phyloP scores from a whole-genome alignment of 306 rosid genomes.

The Prunus dulcis region DNA sequence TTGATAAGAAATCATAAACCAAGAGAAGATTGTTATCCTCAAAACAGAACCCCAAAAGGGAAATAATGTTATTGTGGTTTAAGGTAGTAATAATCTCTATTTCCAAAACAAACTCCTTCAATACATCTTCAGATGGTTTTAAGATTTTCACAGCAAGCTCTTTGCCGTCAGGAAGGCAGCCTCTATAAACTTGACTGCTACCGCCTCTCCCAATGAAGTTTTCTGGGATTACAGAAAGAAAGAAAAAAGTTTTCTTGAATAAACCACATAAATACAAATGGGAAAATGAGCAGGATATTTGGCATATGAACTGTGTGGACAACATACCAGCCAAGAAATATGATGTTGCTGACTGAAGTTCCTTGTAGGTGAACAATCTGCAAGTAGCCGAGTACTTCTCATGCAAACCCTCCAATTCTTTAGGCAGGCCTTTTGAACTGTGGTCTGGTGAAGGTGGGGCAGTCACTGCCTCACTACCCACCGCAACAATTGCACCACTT shows the following conservation, averaged over 20 bases:
- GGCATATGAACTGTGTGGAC: slow-evolving; percentile 11
- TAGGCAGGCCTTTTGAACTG: slow-evolving; percentile 35
- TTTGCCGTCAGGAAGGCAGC: slow-evolving; percentile 80
- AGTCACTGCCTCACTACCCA: slow-evolving; percentile 39
- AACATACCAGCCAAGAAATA: slow-evolving; percentile 75
- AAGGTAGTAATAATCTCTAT: slow-evolving; percentile 84
- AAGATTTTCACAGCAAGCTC: slow-evolving; percentile 93
- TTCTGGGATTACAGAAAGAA: slow-evolving; percentile 48
- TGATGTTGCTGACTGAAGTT: slow-evolving; percentile 75
- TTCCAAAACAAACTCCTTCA: slow-evolving; percentile 76
- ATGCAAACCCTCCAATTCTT: slow-evolving; percentile 75
- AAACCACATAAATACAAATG: not conserved
- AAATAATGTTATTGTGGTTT: slow-evolving; percentile 78
- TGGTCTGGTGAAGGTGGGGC: slow-evolving; percentile 39
- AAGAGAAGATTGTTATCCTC: slow-evolving; percentile 79
- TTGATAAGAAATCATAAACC: slow-evolving; percentile 84
- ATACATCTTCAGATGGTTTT: slow-evolving; percentile 74
- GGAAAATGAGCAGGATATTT: not conserved
- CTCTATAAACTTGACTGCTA: slow-evolving; percentile 84
- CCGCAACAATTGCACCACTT: slow-evolving; percentile 72
- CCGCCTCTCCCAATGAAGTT: slow-evolving; percentile 95
- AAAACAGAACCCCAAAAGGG: slow-evolving; percentile 89
- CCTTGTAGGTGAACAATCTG: slow-evolving; percentile 68
- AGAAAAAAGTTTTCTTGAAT: not conserved
- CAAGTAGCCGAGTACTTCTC: slow-evolving; percentile 81